phyloP scores from a whole-genome alignment of 176 grass and related monocot genomes.

The Zoysia pacifica region DNA sequence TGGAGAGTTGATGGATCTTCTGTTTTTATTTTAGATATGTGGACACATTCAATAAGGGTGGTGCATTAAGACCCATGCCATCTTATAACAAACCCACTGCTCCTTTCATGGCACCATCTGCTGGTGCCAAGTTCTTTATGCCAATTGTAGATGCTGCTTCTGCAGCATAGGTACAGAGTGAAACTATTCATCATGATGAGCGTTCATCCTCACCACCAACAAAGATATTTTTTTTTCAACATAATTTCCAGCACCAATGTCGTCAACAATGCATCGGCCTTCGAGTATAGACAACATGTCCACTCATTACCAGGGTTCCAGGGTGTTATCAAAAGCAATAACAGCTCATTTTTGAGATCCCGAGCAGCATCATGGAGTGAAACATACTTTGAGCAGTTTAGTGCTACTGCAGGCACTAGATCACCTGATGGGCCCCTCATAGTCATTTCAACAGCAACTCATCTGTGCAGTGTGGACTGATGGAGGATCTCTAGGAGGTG shows the following conservation, averaged over 20 bases:
- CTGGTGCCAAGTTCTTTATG: constrained; percentile 79
- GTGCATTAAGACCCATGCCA: constrained; percentile 43
- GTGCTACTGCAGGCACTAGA: constrained; percentile 12
- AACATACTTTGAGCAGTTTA: constrained; percentile 59
- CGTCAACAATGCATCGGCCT: constrained; percentile 68
- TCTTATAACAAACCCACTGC: constrained; percentile 65
- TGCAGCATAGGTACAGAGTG: constrained; percentile 41
- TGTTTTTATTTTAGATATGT: constrained; percentile 66
- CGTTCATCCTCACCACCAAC: constrained; percentile 45
- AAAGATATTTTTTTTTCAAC: constrained; percentile 54
- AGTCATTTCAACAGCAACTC: constrained; percentile 53
- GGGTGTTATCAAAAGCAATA: constrained; percentile 35
- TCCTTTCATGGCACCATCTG: constrained; percentile 54
- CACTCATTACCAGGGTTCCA: constrained; percentile 37
- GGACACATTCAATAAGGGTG: constrained; percentile 91
- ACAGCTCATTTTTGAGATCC: constrained; percentile 48
- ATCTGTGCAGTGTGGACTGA: constrained; percentile 48
- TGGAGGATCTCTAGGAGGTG: constrained; percentile 75
- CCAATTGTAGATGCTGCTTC: constrained; percentile 43
- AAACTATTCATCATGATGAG: constrained; percentile 47
- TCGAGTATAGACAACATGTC: constrained; percentile 71
- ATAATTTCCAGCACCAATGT: constrained; percentile 52
- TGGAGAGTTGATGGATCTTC: constrained; percentile 7
- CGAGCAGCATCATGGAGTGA: constrained; percentile 89
- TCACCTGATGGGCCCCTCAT: constrained; percentile 37